phyloP scores from a whole-genome alignment of 768 basidiomycete species.

The Amanita molliuscula region DNA sequence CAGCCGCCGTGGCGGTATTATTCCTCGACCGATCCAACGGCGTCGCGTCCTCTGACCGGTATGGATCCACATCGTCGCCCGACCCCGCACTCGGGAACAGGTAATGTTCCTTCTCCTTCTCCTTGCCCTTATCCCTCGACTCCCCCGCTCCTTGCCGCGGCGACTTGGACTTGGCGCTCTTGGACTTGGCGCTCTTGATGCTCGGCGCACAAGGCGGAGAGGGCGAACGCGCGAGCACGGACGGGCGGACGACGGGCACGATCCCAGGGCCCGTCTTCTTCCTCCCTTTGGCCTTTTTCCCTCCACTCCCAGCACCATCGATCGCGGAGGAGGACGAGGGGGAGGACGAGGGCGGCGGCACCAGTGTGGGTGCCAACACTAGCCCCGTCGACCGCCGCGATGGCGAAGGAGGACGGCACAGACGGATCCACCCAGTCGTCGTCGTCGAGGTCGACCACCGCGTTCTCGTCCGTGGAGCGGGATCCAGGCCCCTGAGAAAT shows the following conservation, averaged over 20 bases:
- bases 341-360: background rate
- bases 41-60: slow-evolving; percentile 1
- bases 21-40: slow-evolving; percentile 14
- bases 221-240: slow-evolving; percentile 12
- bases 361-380: background rate
- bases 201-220: background rate
- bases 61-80: slow-evolving; percentile 14
- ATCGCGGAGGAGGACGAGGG: too few species aligned
- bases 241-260: slow-evolving; percentile 30
- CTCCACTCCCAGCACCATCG: too few species aligned
- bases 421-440: slow-evolving; percentile 67
- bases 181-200: background rate
- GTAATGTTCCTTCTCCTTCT: slow-evolving; percentile 31
- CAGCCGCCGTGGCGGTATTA: slow-evolving; percentile 3
- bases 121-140: background rate
- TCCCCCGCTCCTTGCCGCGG: background rate
- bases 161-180: background rate
- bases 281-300: slow-evolving; percentile 22
- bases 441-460: slow-evolving; percentile 41
- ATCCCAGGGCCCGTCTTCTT: slow-evolving; percentile 34
- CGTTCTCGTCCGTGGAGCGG: slow-evolving; percentile 22
- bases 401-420: slow-evolving; percentile 23
- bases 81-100: slow-evolving; percentile 53
- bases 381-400: background rate
- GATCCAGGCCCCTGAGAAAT: slow-evolving; percentile 50